Percentiles rank a stretch among this genome's conserved stretches.
These are phyloP conservation scores for Russula earlei DNA, from an alignment of 768 basidiomycete species.

Conservation along the genomic window DNA sequence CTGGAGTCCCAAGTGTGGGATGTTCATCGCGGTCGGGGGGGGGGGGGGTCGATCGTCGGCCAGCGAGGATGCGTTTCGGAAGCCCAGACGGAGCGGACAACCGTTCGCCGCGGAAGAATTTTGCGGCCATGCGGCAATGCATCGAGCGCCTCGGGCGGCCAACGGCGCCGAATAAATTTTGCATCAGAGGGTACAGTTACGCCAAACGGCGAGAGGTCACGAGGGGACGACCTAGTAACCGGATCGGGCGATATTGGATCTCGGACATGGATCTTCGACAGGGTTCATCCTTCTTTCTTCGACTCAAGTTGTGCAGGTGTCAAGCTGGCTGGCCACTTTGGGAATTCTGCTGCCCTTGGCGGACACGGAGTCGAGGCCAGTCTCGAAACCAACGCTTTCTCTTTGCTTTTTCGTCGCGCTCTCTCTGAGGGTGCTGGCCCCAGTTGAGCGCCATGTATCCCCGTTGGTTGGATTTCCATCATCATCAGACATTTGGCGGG, in stretches of 20 bases:
- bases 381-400: not conserved
- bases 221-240: not conserved
- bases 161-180: not conserved
- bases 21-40: not conserved
- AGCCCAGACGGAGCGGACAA: not conserved
- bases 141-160: not conserved
- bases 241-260: constrained; percentile 13
- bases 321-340: not conserved
- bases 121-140: constrained; percentile 2
- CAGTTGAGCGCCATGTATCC: not conserved
- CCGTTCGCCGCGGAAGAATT: constrained; percentile 4
- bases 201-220: not conserved
- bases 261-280: constrained; percentile 10
- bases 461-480: not conserved
- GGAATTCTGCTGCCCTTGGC: not conserved
- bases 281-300: too few species aligned
- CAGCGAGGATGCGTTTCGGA: not conserved
- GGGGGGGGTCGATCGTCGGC: constrained; percentile 8
- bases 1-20: too few species aligned
- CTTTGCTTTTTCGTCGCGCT: not conserved
- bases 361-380: not conserved
- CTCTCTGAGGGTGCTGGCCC: too few species aligned
- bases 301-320: too few species aligned
- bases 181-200: too few species aligned
- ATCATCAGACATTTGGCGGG: not conserved